Percentiles rank a stretch among this genome's conserved stretches.
Conservation (phyloP, 768 basidiomycete species). For the Serpula lacrymans region DNA sequence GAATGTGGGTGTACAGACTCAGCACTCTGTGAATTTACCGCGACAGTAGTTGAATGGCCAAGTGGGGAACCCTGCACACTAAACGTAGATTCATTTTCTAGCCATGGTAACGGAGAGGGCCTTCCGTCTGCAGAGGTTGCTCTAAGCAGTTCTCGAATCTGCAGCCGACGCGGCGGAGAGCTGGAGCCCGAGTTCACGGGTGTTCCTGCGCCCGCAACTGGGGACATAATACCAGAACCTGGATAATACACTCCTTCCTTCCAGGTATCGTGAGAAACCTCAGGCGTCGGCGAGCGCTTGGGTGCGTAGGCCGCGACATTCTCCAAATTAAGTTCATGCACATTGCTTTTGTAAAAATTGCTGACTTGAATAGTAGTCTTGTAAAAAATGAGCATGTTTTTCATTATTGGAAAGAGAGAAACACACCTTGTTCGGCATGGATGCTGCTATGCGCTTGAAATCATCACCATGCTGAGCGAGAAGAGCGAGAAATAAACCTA, state of each 20-base stretch:
- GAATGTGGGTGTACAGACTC: neutral
- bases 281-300: conserved; percentile 39
- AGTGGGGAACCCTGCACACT: too few relatives aligned
- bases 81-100: too few relatives aligned
- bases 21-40: too few relatives aligned
- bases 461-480: conserved; percentile 63
- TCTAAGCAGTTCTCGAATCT: conserved; percentile 3
- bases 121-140: neutral
- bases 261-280: conserved; percentile 9
- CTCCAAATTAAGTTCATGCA: conserved; percentile 37
- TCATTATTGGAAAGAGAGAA: conserved; percentile 3
- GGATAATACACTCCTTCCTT: conserved; percentile 20
- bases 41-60: too few relatives aligned
- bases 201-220: conserved; percentile 1
- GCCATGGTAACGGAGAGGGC: neutral
- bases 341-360: conserved; percentile 47
- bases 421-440: conserved; percentile 59
- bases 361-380: conserved; percentile 57
- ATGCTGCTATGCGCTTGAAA: conserved; percentile 65
- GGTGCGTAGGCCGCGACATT: conserved; percentile 39
- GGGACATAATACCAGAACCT: conserved; percentile 17
- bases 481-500: conserved; percentile 53
- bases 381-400: conserved; percentile 6
- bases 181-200: neutral
- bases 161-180: neutral